These are phyloP conservation scores for Microdochium paspali DNA, from an alignment of 2,329 filamentous ascomycete genomes.

Conservation along the genomic window DNA sequence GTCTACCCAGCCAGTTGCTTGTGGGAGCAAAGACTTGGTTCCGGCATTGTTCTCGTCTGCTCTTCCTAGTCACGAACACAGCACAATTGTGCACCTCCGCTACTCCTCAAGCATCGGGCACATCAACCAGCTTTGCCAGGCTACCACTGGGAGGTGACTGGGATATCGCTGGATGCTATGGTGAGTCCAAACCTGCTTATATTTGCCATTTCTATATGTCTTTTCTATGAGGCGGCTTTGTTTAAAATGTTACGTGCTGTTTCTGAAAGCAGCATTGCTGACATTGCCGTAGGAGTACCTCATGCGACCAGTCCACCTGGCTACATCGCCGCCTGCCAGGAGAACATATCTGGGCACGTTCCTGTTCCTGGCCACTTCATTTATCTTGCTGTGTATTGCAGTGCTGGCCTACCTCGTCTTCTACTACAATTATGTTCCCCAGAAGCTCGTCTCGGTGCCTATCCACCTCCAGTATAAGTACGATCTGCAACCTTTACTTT, in stretches of 20 bases:
- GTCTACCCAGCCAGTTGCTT: not conserved
- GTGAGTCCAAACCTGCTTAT: too few relatives aligned
- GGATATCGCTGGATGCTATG: too few relatives aligned
- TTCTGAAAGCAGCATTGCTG: not conserved
- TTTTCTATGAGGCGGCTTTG: too few relatives aligned
- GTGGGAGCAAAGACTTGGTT: too few relatives aligned
- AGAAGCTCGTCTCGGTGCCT: conserved; percentile 41
- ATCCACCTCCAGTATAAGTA: conserved; percentile 52
- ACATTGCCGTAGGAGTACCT: conserved; percentile 12
- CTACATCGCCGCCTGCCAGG: conserved; percentile 42
- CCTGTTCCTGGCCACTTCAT: conserved; percentile 31
- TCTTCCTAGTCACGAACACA: too few relatives aligned
- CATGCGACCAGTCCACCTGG: conserved; percentile 20
- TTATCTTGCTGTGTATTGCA: conserved; percentile 36
- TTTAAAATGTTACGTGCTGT: too few relatives aligned
- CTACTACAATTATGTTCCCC: conserved; percentile 47
- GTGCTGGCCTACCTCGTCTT: conserved; percentile 40
- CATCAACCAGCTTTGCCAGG: too few relatives aligned
- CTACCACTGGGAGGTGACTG: too few relatives aligned
- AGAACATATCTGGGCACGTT: conserved; percentile 36
- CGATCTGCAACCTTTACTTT: conserved; percentile 8
- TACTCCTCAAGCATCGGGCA: too few relatives aligned
- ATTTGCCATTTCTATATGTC: too few relatives aligned
- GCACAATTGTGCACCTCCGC: too few relatives aligned
- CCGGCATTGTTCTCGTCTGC: too few relatives aligned